phyloP scores from a whole-genome alignment of 2,329 filamentous ascomycete genomes.

The Paecilomyces sp. region DNA sequence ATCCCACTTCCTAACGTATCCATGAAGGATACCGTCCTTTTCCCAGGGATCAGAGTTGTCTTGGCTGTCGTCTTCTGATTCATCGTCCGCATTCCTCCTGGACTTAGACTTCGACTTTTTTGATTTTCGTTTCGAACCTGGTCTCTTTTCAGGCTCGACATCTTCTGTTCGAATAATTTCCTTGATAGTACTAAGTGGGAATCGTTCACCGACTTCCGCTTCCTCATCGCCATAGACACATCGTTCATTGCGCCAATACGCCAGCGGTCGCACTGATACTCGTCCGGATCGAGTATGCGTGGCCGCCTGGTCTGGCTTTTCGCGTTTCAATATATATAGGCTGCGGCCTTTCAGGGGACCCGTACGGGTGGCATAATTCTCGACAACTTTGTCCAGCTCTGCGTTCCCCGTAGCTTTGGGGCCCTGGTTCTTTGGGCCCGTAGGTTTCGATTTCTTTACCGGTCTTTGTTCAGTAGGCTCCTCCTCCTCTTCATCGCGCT shows the following conservation, averaged over 20 bases:
- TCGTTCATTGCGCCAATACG: conserved; percentile 81
- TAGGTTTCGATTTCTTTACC: conserved; percentile 24
- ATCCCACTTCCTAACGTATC: conserved; percentile 39
- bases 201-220: conserved; percentile 47
- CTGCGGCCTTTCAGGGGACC: conserved; percentile 42
- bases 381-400: conserved; percentile 35
- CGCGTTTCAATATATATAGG: conserved; percentile 44
- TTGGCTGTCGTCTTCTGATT: conserved; percentile 32
- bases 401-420: conserved; percentile 22
- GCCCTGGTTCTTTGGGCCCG: conserved; percentile 14
- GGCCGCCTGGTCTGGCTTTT: conserved; percentile 46
- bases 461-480: conserved; percentile 18
- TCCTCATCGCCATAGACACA: conserved; percentile 62
- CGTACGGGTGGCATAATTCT: conserved; percentile 35
- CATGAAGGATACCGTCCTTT: conserved; percentile 35
- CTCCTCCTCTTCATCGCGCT: conserved; percentile 10
- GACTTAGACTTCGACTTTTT: conserved; percentile 26
- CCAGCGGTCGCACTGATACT: conserved; percentile 67
- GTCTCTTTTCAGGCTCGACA: conserved; percentile 37
- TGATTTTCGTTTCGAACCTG: conserved; percentile 28
- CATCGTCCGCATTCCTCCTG: conserved; percentile 29
- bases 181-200: conserved; percentile 64
- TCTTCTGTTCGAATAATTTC: conserved; percentile 71
- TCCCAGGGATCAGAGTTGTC: conserved; percentile 38
- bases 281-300: conserved; percentile 71